Evolutionary conservation across 371 early-diverging fungal species (phyloP).

Genomic region (Thermomucor indicae-seudaticae): DNA sequence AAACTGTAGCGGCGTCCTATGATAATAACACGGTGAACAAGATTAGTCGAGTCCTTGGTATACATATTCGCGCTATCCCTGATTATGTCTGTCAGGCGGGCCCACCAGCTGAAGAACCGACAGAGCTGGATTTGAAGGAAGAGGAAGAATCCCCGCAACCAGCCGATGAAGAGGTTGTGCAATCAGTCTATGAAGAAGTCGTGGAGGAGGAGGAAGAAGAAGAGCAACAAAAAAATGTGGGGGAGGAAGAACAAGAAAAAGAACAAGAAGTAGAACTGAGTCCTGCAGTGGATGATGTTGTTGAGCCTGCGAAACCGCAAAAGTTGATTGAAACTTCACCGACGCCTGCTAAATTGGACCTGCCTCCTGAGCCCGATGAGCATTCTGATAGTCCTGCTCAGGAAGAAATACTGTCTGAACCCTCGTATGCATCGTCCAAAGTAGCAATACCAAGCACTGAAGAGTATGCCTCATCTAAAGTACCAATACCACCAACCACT

Average conservation of each 20-base stretch:
- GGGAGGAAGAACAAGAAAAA: not conserved
- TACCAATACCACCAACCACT: not conserved
- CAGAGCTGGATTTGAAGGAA: not conserved
- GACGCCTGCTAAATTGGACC: too few relatives aligned
- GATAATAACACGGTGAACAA: constrained; percentile 27
- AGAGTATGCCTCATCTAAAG: too few relatives aligned
- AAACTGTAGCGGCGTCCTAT: constrained; percentile 21
- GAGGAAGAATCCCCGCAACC: not conserved
- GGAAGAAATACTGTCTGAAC: too few relatives aligned
- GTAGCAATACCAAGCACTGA: too few relatives aligned
- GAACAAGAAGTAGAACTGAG: constrained; percentile 5
- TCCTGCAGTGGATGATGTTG: too few relatives aligned
- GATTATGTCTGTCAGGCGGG: constrained; percentile 22
- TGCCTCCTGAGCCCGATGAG: too few relatives aligned
- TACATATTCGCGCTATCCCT: constrained; percentile 26
- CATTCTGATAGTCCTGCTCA: too few relatives aligned
- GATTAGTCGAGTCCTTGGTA: constrained; percentile 29
- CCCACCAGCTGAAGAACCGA: not conserved
- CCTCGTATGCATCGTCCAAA: too few relatives aligned
- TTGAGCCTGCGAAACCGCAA: not conserved
- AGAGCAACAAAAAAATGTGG: not conserved
- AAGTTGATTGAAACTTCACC: not conserved
- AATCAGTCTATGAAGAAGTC: not conserved
- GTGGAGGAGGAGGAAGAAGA: not conserved
- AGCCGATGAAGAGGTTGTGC: not conserved